Percentiles rank a stretch among this genome's conserved stretches.
phyloP scores from a whole-genome alignment of 768 basidiomycete genomes.

The Exsudoporus frostii region DNA sequence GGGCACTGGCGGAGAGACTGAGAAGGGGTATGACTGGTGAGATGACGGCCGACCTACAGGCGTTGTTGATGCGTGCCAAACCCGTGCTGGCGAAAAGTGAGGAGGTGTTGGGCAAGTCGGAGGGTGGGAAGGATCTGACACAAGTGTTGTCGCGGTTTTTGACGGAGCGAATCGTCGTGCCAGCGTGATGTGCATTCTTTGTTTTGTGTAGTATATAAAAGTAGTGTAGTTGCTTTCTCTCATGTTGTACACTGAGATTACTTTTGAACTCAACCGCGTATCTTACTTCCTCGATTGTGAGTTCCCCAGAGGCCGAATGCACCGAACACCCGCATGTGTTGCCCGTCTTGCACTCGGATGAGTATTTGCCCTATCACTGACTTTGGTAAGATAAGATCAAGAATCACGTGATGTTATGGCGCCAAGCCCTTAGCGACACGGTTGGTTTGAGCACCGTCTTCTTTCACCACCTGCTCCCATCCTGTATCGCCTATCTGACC shows the following conservation, averaged over 20 bases:
- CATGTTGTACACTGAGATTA: neutral
- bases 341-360: too few relatives aligned
- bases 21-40: constrained; percentile 79
- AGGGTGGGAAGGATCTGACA: constrained; percentile 50
- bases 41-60: constrained; percentile 69
- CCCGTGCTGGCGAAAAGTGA: constrained; percentile 61
- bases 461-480: too few relatives aligned
- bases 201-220: constrained; percentile 1
- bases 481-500: too few relatives aligned
- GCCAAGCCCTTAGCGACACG: too few relatives aligned
- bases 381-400: too few relatives aligned
- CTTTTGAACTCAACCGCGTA: too few relatives aligned
- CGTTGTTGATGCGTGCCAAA: constrained; percentile 61
- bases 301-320: too few relatives aligned
- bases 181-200: constrained; percentile 30
- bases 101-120: constrained; percentile 39
- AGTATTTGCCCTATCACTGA: too few relatives aligned
- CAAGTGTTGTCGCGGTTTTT: constrained; percentile 62
- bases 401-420: too few relatives aligned
- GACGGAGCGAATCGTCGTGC: constrained; percentile 52
- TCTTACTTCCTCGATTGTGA: too few relatives aligned
- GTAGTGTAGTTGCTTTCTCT: constrained; percentile 14
- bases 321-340: too few relatives aligned
- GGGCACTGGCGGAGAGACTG: constrained; percentile 60
- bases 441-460: too few relatives aligned